Evolutionary conservation across 768 basidiomycete genomes (phyloP).

Genomic region (Auricularia sp.): DNA sequence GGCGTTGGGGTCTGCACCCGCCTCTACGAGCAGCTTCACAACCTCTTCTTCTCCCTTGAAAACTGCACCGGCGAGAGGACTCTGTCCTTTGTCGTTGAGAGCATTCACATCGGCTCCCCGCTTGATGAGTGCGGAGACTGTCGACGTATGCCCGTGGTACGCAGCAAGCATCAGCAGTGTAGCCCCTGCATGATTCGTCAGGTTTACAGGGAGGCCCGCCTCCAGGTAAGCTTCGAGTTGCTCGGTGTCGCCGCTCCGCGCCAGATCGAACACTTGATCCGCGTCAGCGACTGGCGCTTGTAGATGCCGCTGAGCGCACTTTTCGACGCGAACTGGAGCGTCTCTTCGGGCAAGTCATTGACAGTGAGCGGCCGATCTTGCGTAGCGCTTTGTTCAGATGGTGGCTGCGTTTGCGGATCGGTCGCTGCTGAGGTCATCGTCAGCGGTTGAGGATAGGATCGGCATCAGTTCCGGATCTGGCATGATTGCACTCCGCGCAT

Average conservation of each 20-base stretch:
- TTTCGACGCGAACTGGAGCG: constrained; percentile 45
- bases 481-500: no score
- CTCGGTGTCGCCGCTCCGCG: constrained; percentile 44
- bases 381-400: not conserved
- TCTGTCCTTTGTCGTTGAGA: constrained; percentile 61
- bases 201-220: constrained; percentile 58
- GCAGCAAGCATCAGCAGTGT: constrained; percentile 71
- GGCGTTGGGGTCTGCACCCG: constrained; percentile 51
- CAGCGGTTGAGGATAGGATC: not conserved
- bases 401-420: not conserved
- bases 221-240: constrained; percentile 52
- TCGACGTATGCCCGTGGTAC: constrained; percentile 53
- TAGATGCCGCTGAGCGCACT: constrained; percentile 12
- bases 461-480: no score
- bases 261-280: constrained; percentile 51
- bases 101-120: constrained; percentile 57
- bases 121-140: constrained; percentile 41
- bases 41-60: constrained; percentile 64
- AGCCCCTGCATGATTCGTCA: constrained; percentile 62
- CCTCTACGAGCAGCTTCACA: constrained; percentile 42
- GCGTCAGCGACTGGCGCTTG: not conserved
- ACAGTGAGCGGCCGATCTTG: not conserved
- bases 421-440: not conserved
- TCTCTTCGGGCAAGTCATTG: constrained; percentile 23
- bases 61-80: constrained; percentile 65